These are phyloP conservation scores for Suaeda aralocaspica DNA, from an alignment of 148 eudicot species.

Conservation along the genomic window DNA sequence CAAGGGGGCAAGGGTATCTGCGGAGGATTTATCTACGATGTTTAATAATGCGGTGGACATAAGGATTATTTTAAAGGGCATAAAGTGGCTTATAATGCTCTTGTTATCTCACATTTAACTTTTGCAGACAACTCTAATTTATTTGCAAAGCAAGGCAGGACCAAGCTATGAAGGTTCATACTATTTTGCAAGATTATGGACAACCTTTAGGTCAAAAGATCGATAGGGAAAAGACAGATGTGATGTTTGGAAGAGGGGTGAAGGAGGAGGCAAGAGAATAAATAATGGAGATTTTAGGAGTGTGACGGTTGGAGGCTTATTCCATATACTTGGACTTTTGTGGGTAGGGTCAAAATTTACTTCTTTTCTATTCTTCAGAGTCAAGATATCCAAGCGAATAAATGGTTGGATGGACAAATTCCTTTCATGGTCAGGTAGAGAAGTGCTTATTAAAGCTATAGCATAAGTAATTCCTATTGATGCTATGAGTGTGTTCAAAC, in stretches of 20 bases:
- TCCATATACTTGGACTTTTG: background rate
- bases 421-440: background rate
- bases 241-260: background rate
- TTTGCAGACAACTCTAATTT: too few species aligned
- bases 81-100: background rate
- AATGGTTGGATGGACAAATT: background rate
- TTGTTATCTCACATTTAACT: too few species aligned
- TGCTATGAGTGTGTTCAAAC: background rate
- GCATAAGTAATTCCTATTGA: background rate
- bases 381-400: background rate
- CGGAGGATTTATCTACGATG: background rate
- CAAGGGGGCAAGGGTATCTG: background rate
- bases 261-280: background rate
- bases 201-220: background rate
- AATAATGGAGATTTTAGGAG: background rate
- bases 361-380: background rate
- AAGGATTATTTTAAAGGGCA: background rate
- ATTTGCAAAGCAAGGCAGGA: too few species aligned
- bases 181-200: too few species aligned
- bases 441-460: background rate
- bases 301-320: too few species aligned
- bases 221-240: background rate
- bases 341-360: background rate
- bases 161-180: too few species aligned
- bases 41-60: background rate